Evolutionary conservation across 2,329 filamentous ascomycete species (phyloP), one percentile per base, ranked within the genome.

Genomic region (Penicillium sp.): DNA sequence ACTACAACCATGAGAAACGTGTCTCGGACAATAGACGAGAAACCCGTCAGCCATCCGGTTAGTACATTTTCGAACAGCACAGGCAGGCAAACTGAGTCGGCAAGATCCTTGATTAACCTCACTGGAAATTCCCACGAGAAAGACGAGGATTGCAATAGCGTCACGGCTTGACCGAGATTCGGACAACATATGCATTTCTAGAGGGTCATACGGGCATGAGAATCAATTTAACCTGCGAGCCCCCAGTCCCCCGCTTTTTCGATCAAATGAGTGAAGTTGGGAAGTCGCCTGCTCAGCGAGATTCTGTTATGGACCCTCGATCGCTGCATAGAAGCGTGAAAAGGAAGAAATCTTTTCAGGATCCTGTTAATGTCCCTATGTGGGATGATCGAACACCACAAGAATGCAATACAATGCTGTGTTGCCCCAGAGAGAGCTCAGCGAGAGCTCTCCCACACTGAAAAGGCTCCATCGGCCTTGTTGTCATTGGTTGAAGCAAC

Each of bases 221-320:
- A 66, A 63, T 66, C 66, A 56, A 62, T 60, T 62, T 65, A 59
- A 41, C 52, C 64, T 66, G 58, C 56, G 52, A 59, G 60, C 56
- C 24, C 24, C 24, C 24, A 4, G 24, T 27, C 44, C 51, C 18
- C 52, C 55, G 19, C 9, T 49, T 19, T 27, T 35, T n/a, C 35
- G 40, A 6, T 52, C 9, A 10, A 19, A 13, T 19, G 10, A 22
- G 24, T 13, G 31, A 24, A 43, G 55, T 51, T 22, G 55, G 6
- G 31, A 58, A 46, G 18, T 47, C 35, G 41, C 10, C 43, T 18
- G 53, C 49, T 37, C 16, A 24, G 22, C 11, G 39, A 37, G 11
- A 22, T 36, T 2, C 7, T n/a, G 39, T 36, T 36, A 51, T 31
- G 41, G 60, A 62, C n/a, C 14, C 50, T 51, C 24, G 13, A 65